Percentiles rank a stretch among this genome's conserved stretches.
phyloP scores from a whole-genome alignment of 1,139 yeast species.

The Yarrowia galli region DNA sequence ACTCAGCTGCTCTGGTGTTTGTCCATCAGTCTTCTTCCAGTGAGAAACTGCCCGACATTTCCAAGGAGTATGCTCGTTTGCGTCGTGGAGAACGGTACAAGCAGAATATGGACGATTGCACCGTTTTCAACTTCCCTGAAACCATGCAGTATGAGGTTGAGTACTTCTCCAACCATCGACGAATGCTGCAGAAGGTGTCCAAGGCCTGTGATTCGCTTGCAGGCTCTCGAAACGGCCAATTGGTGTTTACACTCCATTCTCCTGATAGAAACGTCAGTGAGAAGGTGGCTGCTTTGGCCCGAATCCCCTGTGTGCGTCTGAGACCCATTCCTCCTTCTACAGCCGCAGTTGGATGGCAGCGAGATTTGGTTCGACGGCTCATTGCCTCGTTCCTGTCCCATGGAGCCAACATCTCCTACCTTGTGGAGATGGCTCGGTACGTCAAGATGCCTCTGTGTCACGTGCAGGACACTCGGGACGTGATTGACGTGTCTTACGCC shows the following conservation, averaged over 20 bases:
- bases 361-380: constrained; percentile 68
- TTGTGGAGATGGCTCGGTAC: constrained; percentile 70
- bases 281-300: constrained; percentile 50
- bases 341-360: constrained; percentile 90
- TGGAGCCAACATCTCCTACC: constrained; percentile 75
- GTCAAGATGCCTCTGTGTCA: constrained; percentile 89
- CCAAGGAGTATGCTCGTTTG: constrained; percentile 14
- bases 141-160: constrained; percentile 26
- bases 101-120: constrained; percentile 15
- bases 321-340: constrained; percentile 60
- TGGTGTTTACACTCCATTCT: constrained; percentile 16
- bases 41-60: constrained; percentile 25
- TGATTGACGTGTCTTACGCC: constrained; percentile 88
- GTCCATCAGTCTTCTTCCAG: constrained; percentile 63
- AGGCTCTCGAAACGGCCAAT: constrained; percentile 15
- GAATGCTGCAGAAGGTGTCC: constrained; percentile 21
- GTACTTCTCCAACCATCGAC: constrained; percentile 1
- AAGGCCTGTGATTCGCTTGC: constrained; percentile 26
- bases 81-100: constrained; percentile 10
- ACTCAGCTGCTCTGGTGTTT: constrained; percentile 60
- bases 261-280: constrained; percentile 23
- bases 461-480: constrained; percentile 73
- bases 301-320: constrained; percentile 65
- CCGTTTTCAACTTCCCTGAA: constrained; percentile 14
- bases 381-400: constrained; percentile 75